Base-by-base conservation (phyloP, 2,329 filamentous ascomycete species). In the Cadophora luteo-olivacea region DNA sequence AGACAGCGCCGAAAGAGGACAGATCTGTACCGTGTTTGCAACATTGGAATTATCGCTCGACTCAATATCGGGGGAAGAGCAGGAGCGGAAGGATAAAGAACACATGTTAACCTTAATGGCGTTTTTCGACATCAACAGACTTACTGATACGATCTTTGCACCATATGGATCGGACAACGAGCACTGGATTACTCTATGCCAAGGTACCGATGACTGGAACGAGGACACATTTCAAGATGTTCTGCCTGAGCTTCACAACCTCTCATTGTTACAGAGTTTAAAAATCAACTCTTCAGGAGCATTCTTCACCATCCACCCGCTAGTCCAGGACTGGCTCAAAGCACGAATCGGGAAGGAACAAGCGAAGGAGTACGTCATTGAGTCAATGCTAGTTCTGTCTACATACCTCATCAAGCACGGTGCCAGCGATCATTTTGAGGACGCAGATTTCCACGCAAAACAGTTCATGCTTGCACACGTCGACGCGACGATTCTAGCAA, bases 11-110 rank as follows among this genome's bases (percentile, higher is more conserved):
- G 24, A 57, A 24, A 11, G 58, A 61, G 52, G 49, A 57, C 7
- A 12, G 14, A 62, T 62, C 24, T 36, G 66, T 1, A 69, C 51
- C 32, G 68, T 73, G 7, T 68, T 73, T 55, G 72, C 70, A 8
- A 75, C 69, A 0, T 72, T 71, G 72, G 71, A 75, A 51, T 61
- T 74, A 24, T 73, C 74, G 6, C 72, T 75, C 16, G 51, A 68
- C 11, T 55, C 57, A 29, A 73, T 77, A 8, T 65, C 48, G 6
- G 68, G 62, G 4, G 64, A 64, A 8, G 57, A 64, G 4, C 45
- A 67, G 24, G 36, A 63, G 9, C 52, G 41, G n/a, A 25, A 66
- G 8, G 49, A 36, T 5, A 71, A 68, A 22, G 32, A 41, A 11
- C 61, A 71, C 32, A 52, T 77, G 3, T 61, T 77, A 8, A 66